Percentiles rank a stretch among this genome's conserved stretches.
These are phyloP conservation scores for Fraxinus quadrangulata DNA, from an alignment of 257 asterid species.

Conservation along the genomic window DNA sequence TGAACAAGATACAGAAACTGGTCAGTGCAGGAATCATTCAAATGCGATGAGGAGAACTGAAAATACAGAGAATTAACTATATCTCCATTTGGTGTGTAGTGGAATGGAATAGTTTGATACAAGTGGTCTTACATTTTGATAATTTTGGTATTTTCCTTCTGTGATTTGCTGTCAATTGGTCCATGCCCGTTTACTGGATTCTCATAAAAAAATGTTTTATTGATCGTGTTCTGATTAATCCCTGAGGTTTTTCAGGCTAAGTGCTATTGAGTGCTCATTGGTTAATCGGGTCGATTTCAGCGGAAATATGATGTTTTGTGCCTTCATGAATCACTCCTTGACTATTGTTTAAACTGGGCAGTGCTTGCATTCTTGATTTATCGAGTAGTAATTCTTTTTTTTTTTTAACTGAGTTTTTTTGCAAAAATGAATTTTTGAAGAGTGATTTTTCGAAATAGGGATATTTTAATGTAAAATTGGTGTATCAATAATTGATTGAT, in stretches of 20 bases:
- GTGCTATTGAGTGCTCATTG: neutral
- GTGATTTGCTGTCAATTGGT: neutral
- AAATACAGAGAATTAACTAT: neutral
- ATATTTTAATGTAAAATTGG: too few relatives aligned
- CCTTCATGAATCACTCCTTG: neutral
- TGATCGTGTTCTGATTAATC: neutral
- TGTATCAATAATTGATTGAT: too few relatives aligned
- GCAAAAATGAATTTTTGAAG: too few relatives aligned
- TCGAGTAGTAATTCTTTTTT: too few relatives aligned
- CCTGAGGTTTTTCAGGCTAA: neutral
- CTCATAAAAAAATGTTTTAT: neutral
- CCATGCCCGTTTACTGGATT: neutral
- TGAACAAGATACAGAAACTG: slow-evolving; percentile 90
- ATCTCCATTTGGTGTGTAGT: neutral
- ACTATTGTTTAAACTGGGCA: too few relatives aligned
- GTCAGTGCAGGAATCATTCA: slow-evolving; percentile 88
- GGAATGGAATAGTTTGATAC: neutral
- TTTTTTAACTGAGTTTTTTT: too few relatives aligned
- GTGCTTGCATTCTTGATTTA: too few relatives aligned
- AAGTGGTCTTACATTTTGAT: neutral
- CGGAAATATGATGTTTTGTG: neutral
- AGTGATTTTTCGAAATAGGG: too few relatives aligned
- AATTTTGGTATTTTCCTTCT: neutral
- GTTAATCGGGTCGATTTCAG: neutral
- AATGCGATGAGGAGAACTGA: slow-evolving; percentile 35